Base-by-base conservation (phyloP, 2,329 filamentous ascomycete genomes). In the Triangularia verruculosa region DNA sequence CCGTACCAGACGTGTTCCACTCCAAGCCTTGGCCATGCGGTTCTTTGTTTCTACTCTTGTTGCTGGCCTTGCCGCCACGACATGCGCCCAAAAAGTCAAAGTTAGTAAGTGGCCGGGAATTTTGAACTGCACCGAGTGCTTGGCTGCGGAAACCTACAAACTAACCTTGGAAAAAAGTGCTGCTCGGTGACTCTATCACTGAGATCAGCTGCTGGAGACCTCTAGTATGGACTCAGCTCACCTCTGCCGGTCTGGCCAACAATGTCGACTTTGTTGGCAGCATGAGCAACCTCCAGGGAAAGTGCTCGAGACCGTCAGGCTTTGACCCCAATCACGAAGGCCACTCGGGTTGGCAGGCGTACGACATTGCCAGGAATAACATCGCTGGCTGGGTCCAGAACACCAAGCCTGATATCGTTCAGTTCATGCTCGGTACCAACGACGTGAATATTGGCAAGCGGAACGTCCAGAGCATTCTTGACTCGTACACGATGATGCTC, bases 341-440 rank as follows among this genome's bases (percentile, higher is more conserved):
- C 61, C 78, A 80, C 71, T 76, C 77, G 15, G 78, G 78, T 11
- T 79, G 73, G 68, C 73, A 77, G 27, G 77, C 76, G 47, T 76
- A 78, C 66, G 74, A 80, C 67, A 78, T 81, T 61, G 78, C 78
- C 13, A 74, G 74, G 61, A 75, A 74, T 61, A 73, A 80, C 67
- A 72, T 79, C 7, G 70, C 67, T 3, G 72, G 71, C 28, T 80
- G 78, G 78, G 70, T 79, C 11, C 68, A 71, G 13, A 70, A 34
- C 59, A 73, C 74, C 4, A 73, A 70, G 39, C 75, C 78, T 9
- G 79, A 80, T 63, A 72, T 80, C 20, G 76, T 80, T 1, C 76
- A 76, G 70, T 79, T 79, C 69, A 78, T 79, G 75, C 73, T 80
- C 13, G 79, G 78, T 30, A 81, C 78, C 4, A 80, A 80, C 67